These are phyloP conservation scores for Mycosphaerella sp. DNA, from an alignment of 2,329 filamentous ascomycete species.

Conservation along the genomic window DNA sequence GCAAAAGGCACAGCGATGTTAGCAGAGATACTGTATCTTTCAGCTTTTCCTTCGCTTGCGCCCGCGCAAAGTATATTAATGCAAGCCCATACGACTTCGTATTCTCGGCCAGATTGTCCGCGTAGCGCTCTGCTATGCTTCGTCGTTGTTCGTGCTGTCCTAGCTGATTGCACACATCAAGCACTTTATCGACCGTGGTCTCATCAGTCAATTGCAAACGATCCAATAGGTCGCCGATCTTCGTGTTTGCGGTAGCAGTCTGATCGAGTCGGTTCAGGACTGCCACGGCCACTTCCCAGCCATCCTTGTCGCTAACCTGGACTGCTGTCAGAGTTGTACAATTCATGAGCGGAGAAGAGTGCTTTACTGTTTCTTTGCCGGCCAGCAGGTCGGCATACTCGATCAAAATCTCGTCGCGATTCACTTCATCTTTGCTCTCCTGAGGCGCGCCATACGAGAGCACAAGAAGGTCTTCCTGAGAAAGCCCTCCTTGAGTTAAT, in stretches of 20 bases:
- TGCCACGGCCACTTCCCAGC: slow-evolving; percentile 85
- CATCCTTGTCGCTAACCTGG: slow-evolving; percentile 44
- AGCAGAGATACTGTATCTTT: slow-evolving; percentile 80
- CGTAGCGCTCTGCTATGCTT: slow-evolving; percentile 79
- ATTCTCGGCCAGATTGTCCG: slow-evolving; percentile 67
- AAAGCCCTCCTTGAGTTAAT: slow-evolving; percentile 56
- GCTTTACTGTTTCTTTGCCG: slow-evolving; percentile 29
- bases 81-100: slow-evolving; percentile 68
- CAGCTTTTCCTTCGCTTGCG: slow-evolving; percentile 71
- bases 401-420: slow-evolving; percentile 74
- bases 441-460: slow-evolving; percentile 60
- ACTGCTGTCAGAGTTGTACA: slow-evolving; percentile 19
- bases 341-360: background rate
- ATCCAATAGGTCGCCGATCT: slow-evolving; percentile 67
- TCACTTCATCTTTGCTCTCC: slow-evolving; percentile 59
- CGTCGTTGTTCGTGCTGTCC: slow-evolving; percentile 74
- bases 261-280: slow-evolving; percentile 78
- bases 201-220: slow-evolving; percentile 66
- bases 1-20: slow-evolving; percentile 78
- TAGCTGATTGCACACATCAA: slow-evolving; percentile 68
- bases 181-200: slow-evolving; percentile 72
- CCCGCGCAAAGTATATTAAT: slow-evolving; percentile 83
- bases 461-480: slow-evolving; percentile 78
- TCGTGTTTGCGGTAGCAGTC: slow-evolving; percentile 61
- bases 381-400: slow-evolving; percentile 65